A percentile compares a stretch with the other conserved stretches of the same genome.
Conservation (phyloP, 1,284 basidiomycete genomes). For the Prillingera fragicola region DNA sequence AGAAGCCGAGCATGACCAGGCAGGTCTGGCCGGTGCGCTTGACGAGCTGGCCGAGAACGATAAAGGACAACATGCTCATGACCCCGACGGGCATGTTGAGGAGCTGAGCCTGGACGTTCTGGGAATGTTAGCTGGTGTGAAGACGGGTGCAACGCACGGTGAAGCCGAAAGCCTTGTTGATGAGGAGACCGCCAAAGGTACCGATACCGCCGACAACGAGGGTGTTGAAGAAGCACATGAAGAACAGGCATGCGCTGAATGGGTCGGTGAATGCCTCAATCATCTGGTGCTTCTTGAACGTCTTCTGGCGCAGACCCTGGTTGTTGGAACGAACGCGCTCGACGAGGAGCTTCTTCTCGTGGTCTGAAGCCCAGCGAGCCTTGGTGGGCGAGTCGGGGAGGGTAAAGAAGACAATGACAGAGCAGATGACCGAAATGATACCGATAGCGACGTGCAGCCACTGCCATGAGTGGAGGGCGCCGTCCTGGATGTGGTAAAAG, state of each 20-base stretch:
- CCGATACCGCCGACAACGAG: slow-evolving; percentile 15
- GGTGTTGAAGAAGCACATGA: slow-evolving; percentile 11
- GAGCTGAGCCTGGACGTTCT: slow-evolving; percentile 13
- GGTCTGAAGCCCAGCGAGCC: slow-evolving; percentile 25
- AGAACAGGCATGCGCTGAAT: slow-evolving; percentile 4
- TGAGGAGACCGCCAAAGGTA: slow-evolving; percentile 18
- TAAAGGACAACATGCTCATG: slow-evolving; percentile 16
- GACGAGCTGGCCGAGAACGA: slow-evolving; percentile 18
- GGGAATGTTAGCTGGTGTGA: neutral
- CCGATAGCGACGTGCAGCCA: slow-evolving; percentile 24
- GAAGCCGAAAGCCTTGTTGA: slow-evolving; percentile 24
- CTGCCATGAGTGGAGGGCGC: slow-evolving; percentile 24
- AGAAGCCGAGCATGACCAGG: slow-evolving; percentile 19
- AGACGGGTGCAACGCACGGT: slow-evolving; percentile 1
- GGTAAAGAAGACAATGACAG: slow-evolving; percentile 14
- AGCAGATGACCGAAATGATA: slow-evolving; percentile 13
- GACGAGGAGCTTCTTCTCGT: slow-evolving; percentile 26
- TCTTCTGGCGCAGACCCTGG: slow-evolving; percentile 31
- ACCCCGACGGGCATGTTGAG: slow-evolving; percentile 23
- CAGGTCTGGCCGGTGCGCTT: slow-evolving; percentile 23
- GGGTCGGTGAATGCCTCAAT: neutral
- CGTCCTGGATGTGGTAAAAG: slow-evolving; percentile 24
- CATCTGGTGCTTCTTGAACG: slow-evolving; percentile 1
- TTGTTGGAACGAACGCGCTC: slow-evolving; percentile 32
- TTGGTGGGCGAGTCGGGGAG: slow-evolving; percentile 27